These are phyloP conservation scores for Epichloe uncinata DNA, from an alignment of 2,329 filamentous ascomycete genomes.

Conservation along the genomic window DNA sequence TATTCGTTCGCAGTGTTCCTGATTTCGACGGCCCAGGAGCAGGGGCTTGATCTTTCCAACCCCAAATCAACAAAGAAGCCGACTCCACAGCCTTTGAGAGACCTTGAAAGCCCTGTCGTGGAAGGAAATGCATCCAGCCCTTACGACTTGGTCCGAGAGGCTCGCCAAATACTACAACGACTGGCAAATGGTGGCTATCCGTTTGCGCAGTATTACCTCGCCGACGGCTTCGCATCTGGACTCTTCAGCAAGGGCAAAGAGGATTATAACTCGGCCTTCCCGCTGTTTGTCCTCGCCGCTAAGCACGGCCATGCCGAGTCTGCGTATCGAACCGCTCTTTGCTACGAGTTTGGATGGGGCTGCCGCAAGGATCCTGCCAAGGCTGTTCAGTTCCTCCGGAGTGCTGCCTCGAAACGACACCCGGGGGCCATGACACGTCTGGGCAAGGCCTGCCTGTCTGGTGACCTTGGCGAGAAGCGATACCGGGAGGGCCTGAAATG, in stretches of 20 bases:
- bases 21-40: slow-evolving; percentile 76
- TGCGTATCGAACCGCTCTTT: slow-evolving; percentile 81
- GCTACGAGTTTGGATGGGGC: slow-evolving; percentile 98
- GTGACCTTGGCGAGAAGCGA: slow-evolving; percentile 75
- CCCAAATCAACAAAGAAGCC: slow-evolving; percentile 28
- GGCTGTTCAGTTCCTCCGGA: slow-evolving; percentile 84
- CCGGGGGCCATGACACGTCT: slow-evolving; percentile 90
- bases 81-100: slow-evolving; percentile 33
- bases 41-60: slow-evolving; percentile 43
- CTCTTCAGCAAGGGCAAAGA: slow-evolving; percentile 90
- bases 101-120: slow-evolving; percentile 31
- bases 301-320: slow-evolving; percentile 97
- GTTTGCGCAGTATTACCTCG: slow-evolving; percentile 96
- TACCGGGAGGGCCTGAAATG: slow-evolving; percentile 92
- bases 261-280: slow-evolving; percentile 84
- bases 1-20: slow-evolving; percentile 96
- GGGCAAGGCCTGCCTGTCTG: slow-evolving; percentile 77
- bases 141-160: slow-evolving; percentile 67
- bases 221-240: slow-evolving; percentile 85
- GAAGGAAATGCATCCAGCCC: slow-evolving; percentile 38
- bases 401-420: slow-evolving; percentile 84
- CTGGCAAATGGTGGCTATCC: slow-evolving; percentile 82
- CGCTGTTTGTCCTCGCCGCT: slow-evolving; percentile 81
- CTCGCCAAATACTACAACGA: slow-evolving; percentile 75
- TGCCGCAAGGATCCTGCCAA: slow-evolving; percentile 81